A percentile compares a stretch with the other conserved stretches of the same genome.
These are phyloP conservation scores for Ogataea paraovalis DNA, from an alignment of 805 yeast species.

Conservation along the genomic window DNA sequence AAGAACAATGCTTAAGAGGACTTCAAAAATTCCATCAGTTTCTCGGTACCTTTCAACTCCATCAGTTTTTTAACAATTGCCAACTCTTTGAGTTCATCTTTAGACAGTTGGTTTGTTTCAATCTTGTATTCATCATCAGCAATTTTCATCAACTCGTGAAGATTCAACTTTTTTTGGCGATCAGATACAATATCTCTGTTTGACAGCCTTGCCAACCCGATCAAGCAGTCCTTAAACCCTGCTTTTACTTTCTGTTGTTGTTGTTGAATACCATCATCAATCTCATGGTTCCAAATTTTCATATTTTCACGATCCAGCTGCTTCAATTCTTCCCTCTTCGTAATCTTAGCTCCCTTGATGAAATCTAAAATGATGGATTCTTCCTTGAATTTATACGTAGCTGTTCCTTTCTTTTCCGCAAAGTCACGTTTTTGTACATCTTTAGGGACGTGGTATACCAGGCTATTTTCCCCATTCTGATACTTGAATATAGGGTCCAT, in stretches of 20 bases:
- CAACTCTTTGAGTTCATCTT: slow-evolving; percentile 48
- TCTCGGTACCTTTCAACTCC: slow-evolving; percentile 65
- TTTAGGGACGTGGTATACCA: slow-evolving; percentile 24
- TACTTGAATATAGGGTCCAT: slow-evolving; percentile 35
- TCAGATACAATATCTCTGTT: slow-evolving; percentile 28
- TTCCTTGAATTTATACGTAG: slow-evolving; percentile 65
- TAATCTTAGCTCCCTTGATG: slow-evolving; percentile 45
- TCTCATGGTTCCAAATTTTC: slow-evolving; percentile 26
- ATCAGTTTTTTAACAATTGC: slow-evolving; percentile 56
- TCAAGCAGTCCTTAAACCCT: slow-evolving; percentile 27
- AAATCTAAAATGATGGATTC: slow-evolving; percentile 67
- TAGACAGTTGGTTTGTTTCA: slow-evolving; percentile 14
- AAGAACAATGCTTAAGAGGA: too few species aligned
- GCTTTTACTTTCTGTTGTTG: not conserved
- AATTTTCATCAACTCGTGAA: slow-evolving; percentile 44
- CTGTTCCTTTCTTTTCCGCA: slow-evolving; percentile 21
- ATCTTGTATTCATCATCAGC: slow-evolving; percentile 26
- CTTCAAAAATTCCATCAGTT: slow-evolving; percentile 54
- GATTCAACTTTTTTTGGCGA: slow-evolving; percentile 35
- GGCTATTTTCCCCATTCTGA: slow-evolving; percentile 31
- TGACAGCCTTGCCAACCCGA: slow-evolving; percentile 31
- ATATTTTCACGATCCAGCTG: slow-evolving; percentile 31
- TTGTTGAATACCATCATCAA: slow-evolving; percentile 15
- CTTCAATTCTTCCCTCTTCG: slow-evolving; percentile 30
- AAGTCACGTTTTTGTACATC: slow-evolving; percentile 19